Percentiles rank a stretch among this genome's conserved stretches.
These are phyloP conservation scores for Myxozyma lipomycoides DNA, from an alignment of 805 yeast genomes.

Conservation along the genomic window DNA sequence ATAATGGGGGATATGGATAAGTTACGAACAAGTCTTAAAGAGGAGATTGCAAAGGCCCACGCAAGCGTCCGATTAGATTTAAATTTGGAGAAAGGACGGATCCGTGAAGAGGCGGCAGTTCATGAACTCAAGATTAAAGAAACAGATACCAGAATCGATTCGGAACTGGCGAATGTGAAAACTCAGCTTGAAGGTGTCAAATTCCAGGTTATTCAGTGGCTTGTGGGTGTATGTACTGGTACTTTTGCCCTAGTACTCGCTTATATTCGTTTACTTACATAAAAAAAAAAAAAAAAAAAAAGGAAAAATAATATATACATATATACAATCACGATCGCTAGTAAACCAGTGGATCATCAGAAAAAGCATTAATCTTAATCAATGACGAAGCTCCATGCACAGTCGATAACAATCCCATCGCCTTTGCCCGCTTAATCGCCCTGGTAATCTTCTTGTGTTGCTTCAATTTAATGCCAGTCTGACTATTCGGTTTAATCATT, in stretches of 20 bases:
- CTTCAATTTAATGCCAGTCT: conserved; percentile 58
- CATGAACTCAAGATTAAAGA: conserved; percentile 93
- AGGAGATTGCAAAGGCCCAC: conserved; percentile 84
- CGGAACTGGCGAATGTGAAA: conserved; percentile 90
- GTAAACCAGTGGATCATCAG: not conserved
- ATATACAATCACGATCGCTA: not conserved
- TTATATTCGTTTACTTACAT: conserved; percentile 76
- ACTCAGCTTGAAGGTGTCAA: conserved; percentile 93
- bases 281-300: too few species aligned
- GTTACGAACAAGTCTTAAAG: conserved; percentile 75
- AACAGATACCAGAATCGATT: conserved; percentile 90
- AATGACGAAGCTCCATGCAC: conserved; percentile 3
- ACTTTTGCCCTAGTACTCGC: conserved; percentile 91
- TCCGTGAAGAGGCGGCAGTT: conserved; percentile 86
- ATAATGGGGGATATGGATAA: conserved; percentile 81
- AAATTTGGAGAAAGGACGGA: conserved; percentile 90
- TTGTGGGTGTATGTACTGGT: conserved; percentile 97
- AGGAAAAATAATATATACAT: not conserved
- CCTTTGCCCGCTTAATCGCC: conserved; percentile 74
- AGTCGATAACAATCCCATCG: conserved; percentile 55
- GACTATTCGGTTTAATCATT: conserved; percentile 59
- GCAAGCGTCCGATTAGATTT: conserved; percentile 89
- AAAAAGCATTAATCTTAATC: not conserved
- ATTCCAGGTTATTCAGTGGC: conserved; percentile 97
- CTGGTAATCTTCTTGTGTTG: conserved; percentile 65